Conservation (phyloP, 139 green algal species). For the Chlorella ohadii region DNA sequence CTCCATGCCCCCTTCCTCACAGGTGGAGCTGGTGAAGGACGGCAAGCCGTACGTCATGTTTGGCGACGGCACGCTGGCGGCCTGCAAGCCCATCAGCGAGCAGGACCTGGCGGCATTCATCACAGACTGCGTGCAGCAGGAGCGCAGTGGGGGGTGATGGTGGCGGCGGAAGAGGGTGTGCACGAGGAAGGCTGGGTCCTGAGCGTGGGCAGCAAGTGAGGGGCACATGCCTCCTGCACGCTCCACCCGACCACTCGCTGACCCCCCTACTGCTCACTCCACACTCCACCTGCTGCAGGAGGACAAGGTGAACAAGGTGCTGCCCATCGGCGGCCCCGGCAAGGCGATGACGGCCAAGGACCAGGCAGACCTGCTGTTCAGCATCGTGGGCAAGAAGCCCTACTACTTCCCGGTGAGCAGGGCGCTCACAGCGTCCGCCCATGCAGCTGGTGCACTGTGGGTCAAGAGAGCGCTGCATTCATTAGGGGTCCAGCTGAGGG, state of each 20-base stretch:
- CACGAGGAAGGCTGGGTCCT: too few species aligned
- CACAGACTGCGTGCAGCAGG: slow-evolving; percentile 82
- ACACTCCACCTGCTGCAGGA: neutral
- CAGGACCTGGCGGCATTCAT: slow-evolving; percentile 94
- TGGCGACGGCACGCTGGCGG: slow-evolving; percentile 94
- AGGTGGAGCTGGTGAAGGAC: slow-evolving; percentile 92
- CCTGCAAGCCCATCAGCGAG: slow-evolving; percentile 99
- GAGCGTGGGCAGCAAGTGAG: too few species aligned
- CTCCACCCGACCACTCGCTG: neutral
- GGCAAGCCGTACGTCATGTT: slow-evolving; percentile 99
- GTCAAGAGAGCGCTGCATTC: too few species aligned
- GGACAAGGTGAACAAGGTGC: slow-evolving; percentile 74
- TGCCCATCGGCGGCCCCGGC: slow-evolving; percentile 97
- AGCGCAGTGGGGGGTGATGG: neutral
- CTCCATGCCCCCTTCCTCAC: neutral
- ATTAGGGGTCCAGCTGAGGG: too few species aligned
- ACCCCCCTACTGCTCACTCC: neutral
- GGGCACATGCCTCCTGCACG: too few species aligned
- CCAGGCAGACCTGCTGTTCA: slow-evolving; percentile 95
- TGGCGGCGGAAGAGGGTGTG: neutral
- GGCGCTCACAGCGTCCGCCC: too few species aligned
- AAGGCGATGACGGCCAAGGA: slow-evolving; percentile 86
- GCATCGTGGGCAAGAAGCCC: slow-evolving; percentile 78
- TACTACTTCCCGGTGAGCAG: slow-evolving; percentile 78
- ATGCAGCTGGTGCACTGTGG: too few species aligned